Base-by-base conservation (phyloP, 2,329 filamentous ascomycete species). In the Aureobasidium musti region DNA sequence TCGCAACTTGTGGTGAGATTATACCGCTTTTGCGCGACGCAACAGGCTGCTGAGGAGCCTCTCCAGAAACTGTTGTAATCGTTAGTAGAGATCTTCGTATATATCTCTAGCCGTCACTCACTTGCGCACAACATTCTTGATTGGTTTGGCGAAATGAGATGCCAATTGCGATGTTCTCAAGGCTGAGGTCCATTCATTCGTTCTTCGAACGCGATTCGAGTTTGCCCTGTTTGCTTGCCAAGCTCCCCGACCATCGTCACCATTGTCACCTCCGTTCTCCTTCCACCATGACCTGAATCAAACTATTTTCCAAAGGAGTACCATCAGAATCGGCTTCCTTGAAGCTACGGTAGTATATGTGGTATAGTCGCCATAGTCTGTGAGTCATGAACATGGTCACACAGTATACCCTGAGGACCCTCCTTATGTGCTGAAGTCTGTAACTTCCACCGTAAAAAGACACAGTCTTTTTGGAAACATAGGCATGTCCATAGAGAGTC, bases 1-100 rank as follows among this genome's bases (percentile, higher is more conserved):
- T 64, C 66, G 45, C 52, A 39, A 57, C 59, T 39, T 43, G 30
- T n/a, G 49, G 43, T 60, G 35, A 41, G 23, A 49, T 73, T 87
- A 74, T 82, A 92, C 91, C 93, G 76, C 92, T 96, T 82, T 97
- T 96, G 79, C 91, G 90, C 76, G 95, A 99, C 75, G 92, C 91
- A 72, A 98, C 94, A 66, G 95, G 93, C 80, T 92, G 89, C 82
- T 97, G 91, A 71, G 95, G 94, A 81, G 92, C 89, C 86, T 97
- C 94, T 81, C 95, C 95, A 69, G 95, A 99, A 79, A 99, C 94
- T 96, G 75, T 65, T 21, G 4, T n/a, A 68, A 68, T 72, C 68
- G 69, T 64, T 26, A 72, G 70, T 54, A 69, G 69, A 59, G 67
- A 65, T 33, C 10, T 37, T 13, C 28, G 5, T 17, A 28, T 2